Evolutionary conservation across 2,329 filamentous ascomycete genomes (phyloP).

Genomic region (Alternaria angustiovoidea): DNA sequence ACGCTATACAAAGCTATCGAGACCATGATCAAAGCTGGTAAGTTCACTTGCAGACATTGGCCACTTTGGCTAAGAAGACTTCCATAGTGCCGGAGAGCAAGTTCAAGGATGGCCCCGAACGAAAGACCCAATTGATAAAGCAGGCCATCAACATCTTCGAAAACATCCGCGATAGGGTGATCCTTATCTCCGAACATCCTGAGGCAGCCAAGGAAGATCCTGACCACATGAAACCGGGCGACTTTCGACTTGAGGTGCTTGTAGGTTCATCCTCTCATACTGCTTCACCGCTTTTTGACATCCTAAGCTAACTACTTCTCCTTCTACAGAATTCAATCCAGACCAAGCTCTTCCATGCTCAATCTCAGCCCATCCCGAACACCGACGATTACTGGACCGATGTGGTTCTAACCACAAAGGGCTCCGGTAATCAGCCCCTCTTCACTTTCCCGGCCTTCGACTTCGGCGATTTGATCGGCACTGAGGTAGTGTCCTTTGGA

Average conservation of each 20-base stretch:
- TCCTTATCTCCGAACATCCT: background rate
- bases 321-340: background rate
- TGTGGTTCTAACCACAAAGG: background rate
- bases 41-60: background rate
- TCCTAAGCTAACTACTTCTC: background rate
- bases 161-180: background rate
- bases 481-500: background rate
- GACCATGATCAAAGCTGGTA: background rate
- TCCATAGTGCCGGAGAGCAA: background rate
- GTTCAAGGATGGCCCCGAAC: background rate
- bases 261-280: background rate
- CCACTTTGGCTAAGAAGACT: background rate
- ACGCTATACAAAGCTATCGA: background rate
- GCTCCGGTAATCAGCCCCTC: background rate
- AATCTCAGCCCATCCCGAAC: background rate
- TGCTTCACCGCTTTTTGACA: background rate
- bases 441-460: slow-evolving; percentile 1
- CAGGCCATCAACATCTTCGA: background rate
- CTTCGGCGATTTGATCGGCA: background rate
- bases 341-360: background rate
- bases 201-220: background rate
- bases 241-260: background rate
- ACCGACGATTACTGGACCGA: background rate
- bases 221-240: background rate
- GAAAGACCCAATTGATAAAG: background rate